A percentile compares a stretch with the other conserved stretches of the same genome.
Evolutionary conservation across 1,284 basidiomycete genomes (phyloP).

Genomic region (Ustilago lituana): DNA sequence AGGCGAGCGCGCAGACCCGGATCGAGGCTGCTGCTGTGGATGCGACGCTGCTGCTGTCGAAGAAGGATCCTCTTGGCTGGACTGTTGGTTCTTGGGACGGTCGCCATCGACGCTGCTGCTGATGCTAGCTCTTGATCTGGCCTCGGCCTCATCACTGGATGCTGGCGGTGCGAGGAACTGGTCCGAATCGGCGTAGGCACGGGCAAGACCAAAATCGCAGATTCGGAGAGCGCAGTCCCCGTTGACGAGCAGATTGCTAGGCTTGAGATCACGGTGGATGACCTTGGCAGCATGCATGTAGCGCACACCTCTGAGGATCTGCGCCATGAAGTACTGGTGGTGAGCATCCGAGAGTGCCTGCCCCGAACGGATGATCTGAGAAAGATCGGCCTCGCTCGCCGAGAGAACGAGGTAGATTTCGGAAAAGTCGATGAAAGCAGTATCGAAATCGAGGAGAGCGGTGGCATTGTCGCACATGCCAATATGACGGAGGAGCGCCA

Average conservation of each 20-base stretch:
- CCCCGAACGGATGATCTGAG: conserved; percentile 64
- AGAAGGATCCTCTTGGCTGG: too few species aligned
- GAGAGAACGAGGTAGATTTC: conserved; percentile 65
- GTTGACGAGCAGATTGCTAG: conserved; percentile 66
- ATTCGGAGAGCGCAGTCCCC: conserved; percentile 63
- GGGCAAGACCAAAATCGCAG: conserved; percentile 65
- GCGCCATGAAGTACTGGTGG: conserved; percentile 64
- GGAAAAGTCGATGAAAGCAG: conserved; percentile 65
- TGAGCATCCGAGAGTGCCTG: conserved; percentile 64
- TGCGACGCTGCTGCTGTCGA: neutral
- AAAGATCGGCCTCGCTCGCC: conserved; percentile 65
- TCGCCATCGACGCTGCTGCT: conserved; percentile 24
- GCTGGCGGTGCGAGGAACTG: conserved; percentile 19
- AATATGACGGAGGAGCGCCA: conserved; percentile 58
- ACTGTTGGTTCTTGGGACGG: conserved; percentile 4
- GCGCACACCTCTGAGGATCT: conserved; percentile 62
- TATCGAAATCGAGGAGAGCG: conserved; percentile 64
- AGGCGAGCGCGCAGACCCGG: conserved; percentile 22
- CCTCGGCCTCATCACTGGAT: conserved; percentile 17
- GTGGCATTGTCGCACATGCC: conserved; percentile 61
- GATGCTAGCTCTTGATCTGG: conserved; percentile 16
- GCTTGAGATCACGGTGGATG: conserved; percentile 66
- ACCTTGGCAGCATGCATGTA: conserved; percentile 65
- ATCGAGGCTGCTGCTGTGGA: conserved; percentile 7
- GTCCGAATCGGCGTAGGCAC: conserved; percentile 51